Percentiles rank a stretch among this genome's conserved stretches.
Conservation (phyloP, 768 basidiomycete genomes). For the Serendipita sp. region DNA sequence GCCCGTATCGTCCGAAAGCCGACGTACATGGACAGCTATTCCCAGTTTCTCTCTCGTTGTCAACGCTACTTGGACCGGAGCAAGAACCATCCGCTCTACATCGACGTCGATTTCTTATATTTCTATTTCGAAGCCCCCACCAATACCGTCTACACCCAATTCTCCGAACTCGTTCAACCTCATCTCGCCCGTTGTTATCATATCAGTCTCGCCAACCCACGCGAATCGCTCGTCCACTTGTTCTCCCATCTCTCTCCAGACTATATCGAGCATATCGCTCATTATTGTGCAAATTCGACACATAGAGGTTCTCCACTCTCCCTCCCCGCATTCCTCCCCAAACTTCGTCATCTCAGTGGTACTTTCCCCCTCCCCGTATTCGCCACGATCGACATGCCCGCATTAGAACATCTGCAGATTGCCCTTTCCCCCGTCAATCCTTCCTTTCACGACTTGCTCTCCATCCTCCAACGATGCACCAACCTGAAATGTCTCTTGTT, state of each 20-base stretch:
- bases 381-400: conserved; percentile 2
- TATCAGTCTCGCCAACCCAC: conserved; percentile 4
- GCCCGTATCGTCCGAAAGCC: conserved; percentile 4
- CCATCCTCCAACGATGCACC: not conserved
- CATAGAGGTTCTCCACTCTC: not conserved
- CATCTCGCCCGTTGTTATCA: conserved; percentile 1
- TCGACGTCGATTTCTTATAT: conserved; percentile 6
- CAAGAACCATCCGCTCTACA: conserved; percentile 5
- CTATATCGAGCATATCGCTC: conserved; percentile 3
- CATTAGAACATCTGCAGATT: not conserved
- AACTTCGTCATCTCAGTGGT: not conserved
- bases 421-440: not conserved
- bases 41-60: not conserved
- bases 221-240: not conserved
- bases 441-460: not conserved
- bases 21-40: conserved; percentile 5
- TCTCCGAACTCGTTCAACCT: not conserved
- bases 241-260: not conserved
- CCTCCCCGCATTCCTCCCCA: not conserved
- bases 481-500: not conserved
- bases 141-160: conserved; percentile 2
- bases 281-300: not conserved
- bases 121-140: conserved; percentile 1
- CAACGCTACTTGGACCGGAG: not conserved
- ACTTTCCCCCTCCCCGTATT: not conserved